Conservation (phyloP, 1,284 basidiomycete species). For the Papiliotrema flavescens region DNA sequence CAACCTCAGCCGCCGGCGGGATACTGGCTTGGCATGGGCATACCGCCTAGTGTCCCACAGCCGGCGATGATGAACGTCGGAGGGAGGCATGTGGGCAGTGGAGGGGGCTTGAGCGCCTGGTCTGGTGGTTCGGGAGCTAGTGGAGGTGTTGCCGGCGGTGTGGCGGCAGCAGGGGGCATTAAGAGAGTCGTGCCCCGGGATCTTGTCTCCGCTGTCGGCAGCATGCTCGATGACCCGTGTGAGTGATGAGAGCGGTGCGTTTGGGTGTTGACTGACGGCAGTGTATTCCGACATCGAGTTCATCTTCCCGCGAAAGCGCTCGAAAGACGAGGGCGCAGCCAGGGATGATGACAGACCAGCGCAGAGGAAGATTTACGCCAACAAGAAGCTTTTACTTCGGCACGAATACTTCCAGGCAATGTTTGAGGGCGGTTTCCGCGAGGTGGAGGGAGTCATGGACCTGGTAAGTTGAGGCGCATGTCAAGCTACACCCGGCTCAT, state of each 20-base stretch:
- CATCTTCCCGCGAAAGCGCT: slow-evolving; percentile 54
- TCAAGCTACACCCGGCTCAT: not conserved
- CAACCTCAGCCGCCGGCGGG: slow-evolving; percentile 59
- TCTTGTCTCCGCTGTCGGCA: slow-evolving; percentile 59
- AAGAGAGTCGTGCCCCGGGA: slow-evolving; percentile 43
- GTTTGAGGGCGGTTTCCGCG: slow-evolving; percentile 45
- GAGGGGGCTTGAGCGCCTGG: slow-evolving; percentile 40
- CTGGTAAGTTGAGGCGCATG: slow-evolving; percentile 14
- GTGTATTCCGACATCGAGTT: slow-evolving; percentile 79
- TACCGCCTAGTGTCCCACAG: slow-evolving; percentile 13
- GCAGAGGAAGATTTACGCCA: slow-evolving; percentile 52
- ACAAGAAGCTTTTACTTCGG: slow-evolving; percentile 63
- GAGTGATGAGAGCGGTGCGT: slow-evolving; percentile 5
- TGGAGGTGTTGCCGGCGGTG: slow-evolving; percentile 42
- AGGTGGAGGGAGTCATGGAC: slow-evolving; percentile 29
- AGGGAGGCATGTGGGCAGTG: slow-evolving; percentile 20
- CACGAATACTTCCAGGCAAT: slow-evolving; percentile 66
- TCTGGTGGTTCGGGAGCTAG: slow-evolving; percentile 35
- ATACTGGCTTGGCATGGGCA: slow-evolving; percentile 41
- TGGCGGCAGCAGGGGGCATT: slow-evolving; percentile 34
- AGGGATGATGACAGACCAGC: slow-evolving; percentile 4
- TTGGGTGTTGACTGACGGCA: slow-evolving; percentile 26
- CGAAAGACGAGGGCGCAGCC: not conserved
- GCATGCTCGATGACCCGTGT: slow-evolving; percentile 66
- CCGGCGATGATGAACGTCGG: slow-evolving; percentile 11